Conservation (phyloP, 176 grass and related monocot species). For the Zizania latifolia region DNA sequence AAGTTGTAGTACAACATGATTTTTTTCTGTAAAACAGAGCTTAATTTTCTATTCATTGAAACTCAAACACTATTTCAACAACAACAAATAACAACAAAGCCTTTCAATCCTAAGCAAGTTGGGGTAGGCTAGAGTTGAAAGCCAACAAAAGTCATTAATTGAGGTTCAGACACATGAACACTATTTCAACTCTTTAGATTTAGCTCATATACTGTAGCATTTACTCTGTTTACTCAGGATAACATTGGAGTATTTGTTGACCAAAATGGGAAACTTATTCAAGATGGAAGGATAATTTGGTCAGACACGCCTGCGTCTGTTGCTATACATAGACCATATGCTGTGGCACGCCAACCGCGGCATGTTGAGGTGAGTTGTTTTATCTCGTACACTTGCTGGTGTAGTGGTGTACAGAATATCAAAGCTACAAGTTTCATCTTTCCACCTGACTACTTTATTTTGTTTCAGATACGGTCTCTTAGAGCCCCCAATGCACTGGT, state of each 20-base stretch:
- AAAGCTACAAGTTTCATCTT: background rate
- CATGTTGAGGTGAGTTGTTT: conserved; percentile 67
- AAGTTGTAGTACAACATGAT: background rate
- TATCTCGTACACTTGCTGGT: conserved; percentile 7
- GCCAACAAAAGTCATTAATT: too few species aligned
- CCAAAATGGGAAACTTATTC: conserved; percentile 96
- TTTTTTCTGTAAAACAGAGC: background rate
- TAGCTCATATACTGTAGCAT: conserved; percentile 2
- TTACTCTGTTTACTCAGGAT: conserved; percentile 48
- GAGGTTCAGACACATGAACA: too few species aligned
- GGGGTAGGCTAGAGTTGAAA: too few species aligned
- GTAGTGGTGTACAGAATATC: conserved; percentile 1
- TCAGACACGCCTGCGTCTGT: conserved; percentile 73
- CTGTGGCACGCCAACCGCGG: conserved; percentile 60
- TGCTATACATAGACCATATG: conserved; percentile 78
- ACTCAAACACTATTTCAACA: background rate
- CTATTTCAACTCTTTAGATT: background rate
- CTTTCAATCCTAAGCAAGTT: too few species aligned
- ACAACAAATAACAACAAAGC: too few species aligned
- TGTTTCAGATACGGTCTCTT: conserved; percentile 85
- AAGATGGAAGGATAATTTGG: conserved; percentile 97
- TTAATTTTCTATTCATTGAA: background rate
- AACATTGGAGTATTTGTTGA: conserved; percentile 97
- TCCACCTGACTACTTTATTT: conserved; percentile 11
- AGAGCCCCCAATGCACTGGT: conserved; percentile 82